Evolutionary conservation across 305 asterid species (phyloP).

Genomic region (Rubia tinctorum): DNA sequence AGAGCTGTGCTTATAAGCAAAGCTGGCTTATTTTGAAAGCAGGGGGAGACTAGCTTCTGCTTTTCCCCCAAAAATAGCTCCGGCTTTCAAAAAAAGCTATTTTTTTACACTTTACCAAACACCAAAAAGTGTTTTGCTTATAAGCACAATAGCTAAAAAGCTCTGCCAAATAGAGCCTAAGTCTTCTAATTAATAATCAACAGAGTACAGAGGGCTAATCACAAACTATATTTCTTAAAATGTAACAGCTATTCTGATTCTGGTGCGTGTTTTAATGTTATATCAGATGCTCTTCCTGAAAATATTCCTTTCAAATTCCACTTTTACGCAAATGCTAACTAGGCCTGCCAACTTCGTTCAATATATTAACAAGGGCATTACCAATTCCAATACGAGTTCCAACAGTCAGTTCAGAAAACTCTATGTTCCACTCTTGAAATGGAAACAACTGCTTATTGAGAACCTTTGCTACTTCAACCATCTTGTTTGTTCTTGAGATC

Average conservation of each 20-base stretch:
- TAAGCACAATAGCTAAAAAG: no score
- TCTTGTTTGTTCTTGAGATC: conserved; percentile 58
- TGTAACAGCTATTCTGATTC: no score
- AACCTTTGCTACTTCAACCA: conserved; percentile 73
- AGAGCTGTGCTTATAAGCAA: no score
- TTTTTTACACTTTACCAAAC: no score
- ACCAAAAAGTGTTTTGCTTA: no score
- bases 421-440: conserved; percentile 82
- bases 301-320: not conserved
- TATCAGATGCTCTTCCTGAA: not conserved
- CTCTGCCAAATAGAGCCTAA: no score
- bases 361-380: conserved; percentile 28
- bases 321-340: not conserved
- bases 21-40: no score
- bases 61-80: no score
- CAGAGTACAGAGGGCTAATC: not conserved
- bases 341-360: not conserved
- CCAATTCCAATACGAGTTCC: conserved; percentile 94
- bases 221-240: not conserved
- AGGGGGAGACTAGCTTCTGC: no score
- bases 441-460: conserved; percentile 74
- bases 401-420: conserved; percentile 70
- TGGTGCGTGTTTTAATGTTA: no score
- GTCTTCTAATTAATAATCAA: not conserved
- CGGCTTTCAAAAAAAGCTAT: no score